Evolutionary conservation across 1,284 basidiomycete species (phyloP), one percentile per base, ranked within the genome.

Genomic region (Anthracocystis panici-leucophaei): DNA sequence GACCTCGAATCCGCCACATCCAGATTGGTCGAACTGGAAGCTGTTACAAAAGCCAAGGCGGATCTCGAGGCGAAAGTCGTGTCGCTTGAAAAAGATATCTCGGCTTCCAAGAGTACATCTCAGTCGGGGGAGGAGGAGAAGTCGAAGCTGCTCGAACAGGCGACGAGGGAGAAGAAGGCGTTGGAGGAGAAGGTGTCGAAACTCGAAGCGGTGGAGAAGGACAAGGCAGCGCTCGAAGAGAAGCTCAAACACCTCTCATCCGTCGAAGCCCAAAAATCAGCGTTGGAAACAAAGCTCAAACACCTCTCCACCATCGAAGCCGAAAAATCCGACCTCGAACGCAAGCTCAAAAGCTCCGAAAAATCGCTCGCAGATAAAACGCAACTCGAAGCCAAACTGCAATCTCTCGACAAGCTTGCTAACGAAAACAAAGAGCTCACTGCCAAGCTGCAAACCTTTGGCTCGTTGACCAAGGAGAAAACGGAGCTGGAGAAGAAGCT

Each of bases 221-320:
- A 54, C 11, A 60, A 55, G 29, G 2, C 55, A 11, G 55, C 62
- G 50, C 49, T 70, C 8, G 52, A 64, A 27, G 58, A 42, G 25
- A 69, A 70, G 20, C 41, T 64, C n/a, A 49, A 71, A 38, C n/a
- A 27, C 21, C 62, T 59, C 94, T 86, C n/a, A n/a, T n/a, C n/a
- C n/a, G 94, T 96, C 84, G 93, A 94, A 79, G 94, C 96, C 83
- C 94, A 97, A 85, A 85, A 98, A 65, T 88, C 97, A 3, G 60
- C 56, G 42, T n/a, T 50, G 3, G 44, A 55, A 27, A 65, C 63
- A 49, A 50, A 66, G 23, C 33, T 77, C 0, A 4, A 3, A 3
- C 7, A 7, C 27, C 27, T 27, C 7, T 4, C 27, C 3, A 7
- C 27, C 4, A 7, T 27, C 7, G 4, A 27, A 27, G 27, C 3